Evolutionary conservation across 495 filamentous ascomycete species (phyloP).

Genomic region (Hyaloscypha finlandica): DNA sequence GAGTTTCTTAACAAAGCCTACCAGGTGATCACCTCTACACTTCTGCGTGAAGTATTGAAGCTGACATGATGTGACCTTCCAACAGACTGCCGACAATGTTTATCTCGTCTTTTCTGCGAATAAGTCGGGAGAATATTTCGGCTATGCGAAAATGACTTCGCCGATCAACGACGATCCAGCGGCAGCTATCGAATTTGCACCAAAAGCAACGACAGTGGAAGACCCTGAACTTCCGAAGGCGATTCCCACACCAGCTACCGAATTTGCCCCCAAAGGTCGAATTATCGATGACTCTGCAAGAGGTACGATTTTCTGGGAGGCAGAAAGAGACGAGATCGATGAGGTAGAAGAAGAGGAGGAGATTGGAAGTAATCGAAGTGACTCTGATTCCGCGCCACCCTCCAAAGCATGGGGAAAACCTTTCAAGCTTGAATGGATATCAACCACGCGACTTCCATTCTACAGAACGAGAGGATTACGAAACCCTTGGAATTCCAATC

Average conservation of each 20-base stretch:
- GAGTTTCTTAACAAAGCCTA: slow-evolving; percentile 79
- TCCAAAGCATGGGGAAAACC: slow-evolving; percentile 85
- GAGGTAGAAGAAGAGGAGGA: slow-evolving; percentile 46
- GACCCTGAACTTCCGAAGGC: slow-evolving; percentile 68
- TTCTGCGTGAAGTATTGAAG: slow-evolving; percentile 16
- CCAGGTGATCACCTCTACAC: slow-evolving; percentile 56
- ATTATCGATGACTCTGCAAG: slow-evolving; percentile 93
- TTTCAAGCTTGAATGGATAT: slow-evolving; percentile 91
- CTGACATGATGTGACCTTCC: slow-evolving; percentile 14
- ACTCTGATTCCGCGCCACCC: slow-evolving; percentile 37
- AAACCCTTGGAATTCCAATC: slow-evolving; percentile 96
- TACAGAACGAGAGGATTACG: slow-evolving; percentile 85
- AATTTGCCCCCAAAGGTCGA: slow-evolving; percentile 77
- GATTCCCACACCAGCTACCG: slow-evolving; percentile 77
- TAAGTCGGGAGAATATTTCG: slow-evolving; percentile 97
- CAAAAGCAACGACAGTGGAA: slow-evolving; percentile 56
- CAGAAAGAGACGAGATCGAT: slow-evolving; percentile 58
- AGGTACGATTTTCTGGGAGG: slow-evolving; percentile 97
- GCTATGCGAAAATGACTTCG: slow-evolving; percentile 91
- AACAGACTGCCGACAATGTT: slow-evolving; percentile 78
- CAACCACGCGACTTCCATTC: slow-evolving; percentile 83
- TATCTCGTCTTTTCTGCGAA: slow-evolving; percentile 97
- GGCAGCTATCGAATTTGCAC: slow-evolving; percentile 64
- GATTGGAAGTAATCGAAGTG: slow-evolving; percentile 33
- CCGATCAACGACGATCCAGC: slow-evolving; percentile 75